Base-by-base conservation (phyloP, 163 green algal genomes). In the Coccomyxa subellipsoidea region DNA sequence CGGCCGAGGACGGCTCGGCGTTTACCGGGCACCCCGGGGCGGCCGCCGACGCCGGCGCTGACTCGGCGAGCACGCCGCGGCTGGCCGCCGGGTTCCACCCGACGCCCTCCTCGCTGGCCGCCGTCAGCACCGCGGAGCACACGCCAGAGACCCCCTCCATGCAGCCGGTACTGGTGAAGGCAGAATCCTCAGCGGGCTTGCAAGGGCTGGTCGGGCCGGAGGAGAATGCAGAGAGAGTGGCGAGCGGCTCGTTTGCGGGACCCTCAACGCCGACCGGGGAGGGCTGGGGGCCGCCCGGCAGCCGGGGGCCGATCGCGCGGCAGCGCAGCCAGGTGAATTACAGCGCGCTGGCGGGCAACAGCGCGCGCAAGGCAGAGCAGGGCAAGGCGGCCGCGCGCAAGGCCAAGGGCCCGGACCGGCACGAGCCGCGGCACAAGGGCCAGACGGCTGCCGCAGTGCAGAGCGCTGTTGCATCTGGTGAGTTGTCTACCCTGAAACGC, bases 281-380 rank as follows among this genome's bases (percentile, higher is more conserved):
- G 54, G 53, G n/a, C n/a, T n/a, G n/a, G n/a, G n/a, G n/a, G n/a
- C n/a, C 36, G 38, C 31, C 54, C 10, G 69, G 40, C 35, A 37
- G 38, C 27, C 69, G 29, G 7, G 39, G 82, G 31, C 47, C 69
- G 35, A 34, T 71, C 27, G 72, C 83, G 47, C 77, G 85, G 53
- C 70, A 84, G 81, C 76, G 87, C 36, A 82, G 40, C 25, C 71
- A 80, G 34, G 80, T 88, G 78, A 91, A 92, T 79, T 92, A 92
- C 80, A 86, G 76, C 10, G 31, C 85, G 78, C 82, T 92, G 72
- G 89, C 89, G 12, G 89, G 84, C 80, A 91, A 85, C 78, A 90
- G 84, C 81, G 85, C 79, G 80, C 77, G 39, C 69, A 72, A 38
- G 70, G 40, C 38, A 37, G 54, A 54, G 72, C 21, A 35, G 81